Conservation (phyloP, 371 early-diverging fungal species). For the Lichtheimia hyalospora region DNA sequence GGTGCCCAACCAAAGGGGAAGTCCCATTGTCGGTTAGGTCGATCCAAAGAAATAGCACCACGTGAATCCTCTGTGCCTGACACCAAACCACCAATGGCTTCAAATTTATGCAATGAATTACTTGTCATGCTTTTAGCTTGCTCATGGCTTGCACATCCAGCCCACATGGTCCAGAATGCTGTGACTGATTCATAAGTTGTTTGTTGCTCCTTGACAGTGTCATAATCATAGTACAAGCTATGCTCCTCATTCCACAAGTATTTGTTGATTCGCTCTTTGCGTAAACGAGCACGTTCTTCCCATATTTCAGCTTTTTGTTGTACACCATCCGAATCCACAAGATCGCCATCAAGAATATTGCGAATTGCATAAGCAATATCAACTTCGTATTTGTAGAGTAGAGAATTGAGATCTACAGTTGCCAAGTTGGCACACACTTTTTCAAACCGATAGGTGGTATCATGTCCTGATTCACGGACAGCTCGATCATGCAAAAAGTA, state of each 20-base stretch:
- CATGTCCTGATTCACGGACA: constrained; percentile 93
- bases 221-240: constrained; percentile 56
- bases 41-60: constrained; percentile 66
- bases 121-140: constrained; percentile 58
- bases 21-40: constrained; percentile 95
- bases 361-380: constrained; percentile 78
- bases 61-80: constrained; percentile 82
- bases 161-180: constrained; percentile 71
- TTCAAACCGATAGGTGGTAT: constrained; percentile 91
- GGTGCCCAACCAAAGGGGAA: constrained; percentile 95
- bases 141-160: constrained; percentile 55
- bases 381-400: constrained; percentile 89
- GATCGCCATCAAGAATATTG: constrained; percentile 40
- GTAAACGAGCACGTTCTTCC: constrained; percentile 43
- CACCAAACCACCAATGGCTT: constrained; percentile 81
- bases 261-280: constrained; percentile 51
- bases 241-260: constrained; percentile 61
- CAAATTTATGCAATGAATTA: constrained; percentile 59
- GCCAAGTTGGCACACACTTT: constrained; percentile 84
- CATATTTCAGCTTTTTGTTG: constrained; percentile 21
- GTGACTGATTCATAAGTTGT: constrained; percentile 68
- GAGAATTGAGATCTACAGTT: constrained; percentile 84
- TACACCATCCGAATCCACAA: constrained; percentile 41
- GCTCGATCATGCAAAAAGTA: constrained; percentile 95
- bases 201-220: constrained; percentile 43